Base-by-base conservation (phyloP, 257 asterid genomes). In the Solanum piurae region DNA sequence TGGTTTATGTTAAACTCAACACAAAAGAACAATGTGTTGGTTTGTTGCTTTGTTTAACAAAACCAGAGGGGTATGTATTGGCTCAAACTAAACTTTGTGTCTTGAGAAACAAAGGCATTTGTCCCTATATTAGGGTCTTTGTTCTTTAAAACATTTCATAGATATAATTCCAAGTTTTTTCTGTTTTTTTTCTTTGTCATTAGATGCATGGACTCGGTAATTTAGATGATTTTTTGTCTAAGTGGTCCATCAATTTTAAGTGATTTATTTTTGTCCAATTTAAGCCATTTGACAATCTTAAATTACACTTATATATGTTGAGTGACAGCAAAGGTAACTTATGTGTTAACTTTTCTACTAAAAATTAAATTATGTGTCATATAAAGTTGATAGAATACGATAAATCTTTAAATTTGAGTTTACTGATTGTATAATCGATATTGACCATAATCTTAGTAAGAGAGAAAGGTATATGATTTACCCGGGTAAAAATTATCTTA, bases 21-120 rank as follows among this genome's bases (percentile, higher is more conserved):
- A 87, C 84, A 64, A 8, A 89, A 90, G 83, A 90, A 90, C 98
- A 91, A 83, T 66, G 88, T 95, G 97, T 92, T 91, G 76, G 89
- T 86, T 88, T 89, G 93, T 90, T 87, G 36, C 21, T 29, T 82
- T 89, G 91, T 89, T 92, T 68, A 83, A 89, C 89, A 90, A 92
- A 25, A 85, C 38, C 49, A 86, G 33, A 89, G 89, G 87, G 74
- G 80, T 72, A 69, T 83, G 73, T 92, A 90, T 91, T 89, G 91
- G 89, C 90, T 93, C 90, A 88, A 93, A 87, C 92, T 87, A 91
- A 46, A 82, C 86, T 88, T 86, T 60, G 18, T 94, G 97, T 93
- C 97, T 88, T 86, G 90, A 87, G 92, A 86, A 89, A 79, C 88
- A 68, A 89, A 89, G 91, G 92, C 98, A 91, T 60, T 36, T 83